Conservation (phyloP, 2,329 filamentous ascomycete species). For the Emergomyces pasteurianus region DNA sequence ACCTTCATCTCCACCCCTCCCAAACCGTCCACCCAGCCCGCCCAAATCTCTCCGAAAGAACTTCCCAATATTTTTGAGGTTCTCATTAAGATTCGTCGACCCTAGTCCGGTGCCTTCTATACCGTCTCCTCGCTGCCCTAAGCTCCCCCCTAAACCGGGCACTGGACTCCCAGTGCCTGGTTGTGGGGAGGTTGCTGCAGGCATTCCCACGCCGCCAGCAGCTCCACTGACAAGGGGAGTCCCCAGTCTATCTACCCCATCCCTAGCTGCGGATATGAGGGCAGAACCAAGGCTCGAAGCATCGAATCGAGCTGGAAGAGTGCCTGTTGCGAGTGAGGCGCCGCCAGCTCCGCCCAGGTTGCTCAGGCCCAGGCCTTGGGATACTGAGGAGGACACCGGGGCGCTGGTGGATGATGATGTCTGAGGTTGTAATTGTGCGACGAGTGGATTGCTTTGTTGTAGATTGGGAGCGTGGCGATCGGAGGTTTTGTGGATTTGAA, state of each 20-base stretch:
- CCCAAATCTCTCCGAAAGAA: conserved; percentile 87
- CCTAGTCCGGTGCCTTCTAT: conserved; percentile 28
- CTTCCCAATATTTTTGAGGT: conserved; percentile 88
- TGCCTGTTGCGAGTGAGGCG: conserved; percentile 29
- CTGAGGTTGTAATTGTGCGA: conserved; percentile 48
- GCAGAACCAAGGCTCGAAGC: conserved; percentile 73
- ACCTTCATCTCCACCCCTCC: conserved; percentile 39
- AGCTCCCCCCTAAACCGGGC: conserved; percentile 12
- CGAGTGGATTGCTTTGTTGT: conserved; percentile 55
- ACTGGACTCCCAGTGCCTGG: conserved; percentile 17
- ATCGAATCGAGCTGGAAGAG: conserved; percentile 55
- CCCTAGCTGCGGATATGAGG: conserved; percentile 73
- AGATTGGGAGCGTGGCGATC: conserved; percentile 54
- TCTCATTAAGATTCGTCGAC: conserved; percentile 74
- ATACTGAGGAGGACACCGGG: conserved; percentile 26
- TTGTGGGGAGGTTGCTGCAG: conserved; percentile 10
- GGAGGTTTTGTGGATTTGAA: conserved; percentile 67
- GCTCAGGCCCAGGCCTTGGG: conserved; percentile 35
- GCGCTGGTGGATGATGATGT: conserved; percentile 14
- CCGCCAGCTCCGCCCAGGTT: conserved; percentile 33
- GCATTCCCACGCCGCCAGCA: conserved; percentile 19
- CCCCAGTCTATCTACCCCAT: conserved; percentile 68
- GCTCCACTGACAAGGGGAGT: conserved; percentile 33
- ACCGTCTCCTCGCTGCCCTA: conserved; percentile 11
- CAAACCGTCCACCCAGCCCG: conserved; percentile 61